Evolutionary conservation across 495 filamentous ascomycete species (phyloP).

Genomic region (Podospora pseudocomata): DNA sequence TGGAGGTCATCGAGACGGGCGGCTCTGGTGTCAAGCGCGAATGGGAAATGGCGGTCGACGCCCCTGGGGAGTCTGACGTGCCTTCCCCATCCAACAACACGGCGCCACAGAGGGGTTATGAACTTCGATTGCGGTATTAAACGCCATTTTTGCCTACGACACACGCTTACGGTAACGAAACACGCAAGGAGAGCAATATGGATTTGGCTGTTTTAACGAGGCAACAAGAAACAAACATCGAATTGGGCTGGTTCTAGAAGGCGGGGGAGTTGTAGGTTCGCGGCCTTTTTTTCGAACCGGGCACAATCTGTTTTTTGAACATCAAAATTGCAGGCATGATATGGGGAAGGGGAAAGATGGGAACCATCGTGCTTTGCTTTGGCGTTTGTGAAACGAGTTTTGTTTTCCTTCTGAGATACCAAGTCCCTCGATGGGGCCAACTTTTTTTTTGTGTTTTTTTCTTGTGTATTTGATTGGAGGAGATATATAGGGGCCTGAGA

Average conservation of each 20-base stretch:
- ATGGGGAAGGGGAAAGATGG: background rate
- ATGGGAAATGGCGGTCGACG: slow-evolving; percentile 53
- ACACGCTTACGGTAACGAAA: background rate
- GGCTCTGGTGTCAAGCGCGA: slow-evolving; percentile 41
- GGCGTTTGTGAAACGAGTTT: slow-evolving; percentile 21
- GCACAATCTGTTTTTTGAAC: background rate
- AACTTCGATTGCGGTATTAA: slow-evolving; percentile 50
- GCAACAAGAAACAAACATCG: background rate
- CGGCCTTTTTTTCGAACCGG: background rate
- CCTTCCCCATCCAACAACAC: slow-evolving; percentile 36
- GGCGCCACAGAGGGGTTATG: slow-evolving; percentile 33
- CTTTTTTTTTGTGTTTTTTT: slow-evolving; percentile 5
- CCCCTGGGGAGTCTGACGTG: slow-evolving; percentile 37
- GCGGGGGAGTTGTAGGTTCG: background rate
- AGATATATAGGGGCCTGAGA: background rate
- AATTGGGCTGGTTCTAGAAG: slow-evolving; percentile 5
- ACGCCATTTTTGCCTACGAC: background rate
- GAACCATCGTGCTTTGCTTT: slow-evolving; percentile 12
- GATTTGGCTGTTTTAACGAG: background rate
- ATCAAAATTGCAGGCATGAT: background rate
- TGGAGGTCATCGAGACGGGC: slow-evolving; percentile 46
- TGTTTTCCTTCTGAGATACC: slow-evolving; percentile 27
- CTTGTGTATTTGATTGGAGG: background rate
- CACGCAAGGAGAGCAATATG: background rate
- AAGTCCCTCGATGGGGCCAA: slow-evolving; percentile 21